Evolutionary conservation across 2,329 filamentous ascomycete species (phyloP).

Genomic region (Talaromyces sp.): DNA sequence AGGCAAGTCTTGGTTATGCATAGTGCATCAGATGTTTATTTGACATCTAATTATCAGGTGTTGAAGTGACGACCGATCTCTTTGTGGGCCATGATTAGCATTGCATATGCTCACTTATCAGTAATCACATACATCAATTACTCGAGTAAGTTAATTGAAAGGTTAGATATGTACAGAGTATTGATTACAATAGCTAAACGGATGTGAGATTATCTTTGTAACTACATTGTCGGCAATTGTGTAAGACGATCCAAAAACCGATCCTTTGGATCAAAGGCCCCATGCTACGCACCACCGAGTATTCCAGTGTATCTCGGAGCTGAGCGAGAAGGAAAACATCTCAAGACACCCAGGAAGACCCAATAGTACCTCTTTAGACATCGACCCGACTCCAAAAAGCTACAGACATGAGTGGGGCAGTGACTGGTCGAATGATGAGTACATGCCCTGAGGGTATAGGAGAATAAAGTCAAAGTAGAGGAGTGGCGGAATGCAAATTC

Average conservation of each 20-base stretch:
- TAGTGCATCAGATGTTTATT: no score
- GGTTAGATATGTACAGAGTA: neutral
- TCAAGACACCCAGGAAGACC: neutral
- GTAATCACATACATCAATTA: neutral
- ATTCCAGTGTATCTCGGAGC: no score
- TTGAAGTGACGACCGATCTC: no score
- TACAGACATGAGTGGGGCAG: no score
- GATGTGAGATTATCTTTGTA: neutral
- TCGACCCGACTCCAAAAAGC: neutral
- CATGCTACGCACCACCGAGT: neutral
- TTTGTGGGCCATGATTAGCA: neutral
- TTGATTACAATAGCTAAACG: neutral
- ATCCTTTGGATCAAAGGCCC: neutral
- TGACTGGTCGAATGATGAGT: no score
- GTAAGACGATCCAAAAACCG: neutral
- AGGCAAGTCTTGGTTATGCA: neutral
- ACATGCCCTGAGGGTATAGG: neutral
- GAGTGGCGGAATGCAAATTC: neutral
- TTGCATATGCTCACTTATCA: neutral
- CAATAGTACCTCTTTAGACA: neutral
- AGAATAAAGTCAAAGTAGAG: neutral
- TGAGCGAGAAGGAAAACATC: neutral
- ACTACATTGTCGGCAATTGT: neutral
- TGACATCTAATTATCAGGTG: neutral
- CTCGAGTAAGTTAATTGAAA: neutral